A percentile compares a stretch with the other conserved stretches of the same genome.
Conservation (phyloP, 2,329 filamentous ascomycete species). For the Colletotrichum horii region DNA sequence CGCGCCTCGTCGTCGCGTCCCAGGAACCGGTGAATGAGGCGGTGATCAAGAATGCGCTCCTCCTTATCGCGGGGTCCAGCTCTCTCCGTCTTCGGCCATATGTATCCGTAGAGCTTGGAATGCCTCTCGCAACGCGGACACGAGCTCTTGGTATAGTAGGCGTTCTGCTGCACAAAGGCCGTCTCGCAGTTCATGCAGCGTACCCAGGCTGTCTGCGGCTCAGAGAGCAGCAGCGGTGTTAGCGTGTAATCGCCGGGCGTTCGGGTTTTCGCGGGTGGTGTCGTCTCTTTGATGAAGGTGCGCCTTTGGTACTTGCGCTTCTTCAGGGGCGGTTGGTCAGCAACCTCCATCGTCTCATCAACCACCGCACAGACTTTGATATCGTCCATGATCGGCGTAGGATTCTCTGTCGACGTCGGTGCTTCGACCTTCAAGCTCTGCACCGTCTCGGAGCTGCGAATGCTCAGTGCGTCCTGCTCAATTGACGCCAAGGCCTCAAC, state of each 20-base stretch:
- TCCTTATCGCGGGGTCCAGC: conserved; percentile 76
- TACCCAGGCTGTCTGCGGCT: conserved; percentile 82
- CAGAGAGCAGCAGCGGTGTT: conserved; percentile 75
- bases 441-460: conserved; percentile 3
- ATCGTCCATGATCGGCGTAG: conserved; percentile 3
- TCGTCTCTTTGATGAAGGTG: conserved; percentile 35
- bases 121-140: conserved; percentile 95
- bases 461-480: neutral
- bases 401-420: conserved; percentile 5
- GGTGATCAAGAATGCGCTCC: conserved; percentile 78
- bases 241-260: conserved; percentile 82
- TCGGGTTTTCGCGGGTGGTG: conserved; percentile 46
- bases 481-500: conserved; percentile 5
- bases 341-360: conserved; percentile 11
- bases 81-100: conserved; percentile 94
- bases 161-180: conserved; percentile 87
- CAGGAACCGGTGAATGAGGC: conserved; percentile 86
- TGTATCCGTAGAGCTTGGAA: conserved; percentile 91
- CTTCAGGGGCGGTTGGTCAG: conserved; percentile 26
- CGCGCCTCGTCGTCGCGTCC: conserved; percentile 70
- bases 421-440: conserved; percentile 1
- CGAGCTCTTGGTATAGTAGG: conserved; percentile 82
- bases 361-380: conserved; percentile 11
- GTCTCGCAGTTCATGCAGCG: conserved; percentile 83
- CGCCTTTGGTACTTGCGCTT: conserved; percentile 39